These are phyloP conservation scores for Excoecaria agallocha DNA, from an alignment of 345 rosid genomes.

Conservation along the genomic window DNA sequence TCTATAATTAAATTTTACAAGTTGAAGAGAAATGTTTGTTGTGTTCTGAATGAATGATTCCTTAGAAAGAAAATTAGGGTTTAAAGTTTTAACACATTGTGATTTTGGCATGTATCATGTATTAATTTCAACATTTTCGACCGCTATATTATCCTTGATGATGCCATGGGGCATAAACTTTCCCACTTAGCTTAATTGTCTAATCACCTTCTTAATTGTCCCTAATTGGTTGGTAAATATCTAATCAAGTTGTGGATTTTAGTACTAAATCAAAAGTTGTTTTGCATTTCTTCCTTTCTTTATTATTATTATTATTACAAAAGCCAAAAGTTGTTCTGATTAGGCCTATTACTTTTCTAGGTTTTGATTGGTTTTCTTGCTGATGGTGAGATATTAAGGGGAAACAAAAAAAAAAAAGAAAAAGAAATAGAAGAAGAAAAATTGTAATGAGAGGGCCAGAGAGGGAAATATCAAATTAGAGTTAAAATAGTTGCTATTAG, in stretches of 20 bases:
- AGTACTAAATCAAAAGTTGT: not conserved
- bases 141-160: not conserved
- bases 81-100: no score
- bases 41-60: conserved; percentile 15
- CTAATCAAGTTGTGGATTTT: conserved; percentile 17
- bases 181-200: conserved; percentile 20
- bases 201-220: conserved; percentile 16
- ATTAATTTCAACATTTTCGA: not conserved
- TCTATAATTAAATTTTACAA: not conserved
- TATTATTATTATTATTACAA: no score
- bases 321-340: no score
- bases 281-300: not conserved
- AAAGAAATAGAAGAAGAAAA: no score
- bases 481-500: no score
- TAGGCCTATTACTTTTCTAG: no score
- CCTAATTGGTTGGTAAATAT: conserved; percentile 30
- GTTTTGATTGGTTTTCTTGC: no score
- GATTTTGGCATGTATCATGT: not conserved
- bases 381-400: no score
- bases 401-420: no score
- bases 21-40: not conserved
- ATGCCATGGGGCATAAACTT: not conserved
- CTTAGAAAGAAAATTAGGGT: not conserved
- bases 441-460: no score
- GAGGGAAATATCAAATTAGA: no score